Percentiles rank a stretch among this genome's conserved stretches.
Conservation (phyloP, 805 yeast genomes). For the Starmerella bombicola region DNA sequence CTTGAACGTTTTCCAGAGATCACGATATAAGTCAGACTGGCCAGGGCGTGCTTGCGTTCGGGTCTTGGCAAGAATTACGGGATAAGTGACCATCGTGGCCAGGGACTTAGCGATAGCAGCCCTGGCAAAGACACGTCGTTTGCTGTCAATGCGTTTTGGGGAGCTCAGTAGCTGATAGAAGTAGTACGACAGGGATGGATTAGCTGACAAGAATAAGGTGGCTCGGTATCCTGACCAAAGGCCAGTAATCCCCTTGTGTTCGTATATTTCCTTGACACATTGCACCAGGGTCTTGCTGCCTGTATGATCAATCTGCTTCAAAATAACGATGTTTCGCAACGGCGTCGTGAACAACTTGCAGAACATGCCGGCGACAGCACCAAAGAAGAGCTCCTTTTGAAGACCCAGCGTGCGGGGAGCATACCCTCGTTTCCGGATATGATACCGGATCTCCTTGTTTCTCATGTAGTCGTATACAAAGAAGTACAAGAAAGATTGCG, state of each 20-base stretch:
- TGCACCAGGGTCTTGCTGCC: slow-evolving; percentile 1
- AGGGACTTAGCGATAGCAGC: slow-evolving; percentile 58
- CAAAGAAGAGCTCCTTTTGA: slow-evolving; percentile 26
- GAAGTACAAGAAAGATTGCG: slow-evolving; percentile 28
- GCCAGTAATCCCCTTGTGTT: slow-evolving; percentile 26
- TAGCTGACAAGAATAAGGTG: slow-evolving; percentile 25
- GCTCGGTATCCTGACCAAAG: slow-evolving; percentile 29
- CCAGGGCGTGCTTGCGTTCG: slow-evolving; percentile 42
- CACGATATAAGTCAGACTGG: slow-evolving; percentile 1
- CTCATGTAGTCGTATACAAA: slow-evolving; percentile 27
- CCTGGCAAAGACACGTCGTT: slow-evolving; percentile 45
- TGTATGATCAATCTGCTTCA: slow-evolving; percentile 21
- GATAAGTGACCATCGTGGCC: slow-evolving; percentile 58
- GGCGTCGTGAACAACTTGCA: slow-evolving; percentile 27
- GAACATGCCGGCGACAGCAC: slow-evolving; percentile 27
- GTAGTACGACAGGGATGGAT: slow-evolving; percentile 29
- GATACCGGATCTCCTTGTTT: slow-evolving; percentile 18
- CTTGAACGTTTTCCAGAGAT: slow-evolving; percentile 37
- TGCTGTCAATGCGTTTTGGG: slow-evolving; percentile 19
- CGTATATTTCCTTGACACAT: slow-evolving; percentile 22
- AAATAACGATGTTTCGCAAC: slow-evolving; percentile 25
- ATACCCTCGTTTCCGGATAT: slow-evolving; percentile 16
- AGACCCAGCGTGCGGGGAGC: slow-evolving; percentile 25
- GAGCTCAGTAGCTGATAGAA: slow-evolving; percentile 26
- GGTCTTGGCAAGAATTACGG: slow-evolving; percentile 62